Percentiles rank a stretch among this genome's conserved stretches.
Evolutionary conservation across 305 asterid species (phyloP).

Genomic region (Fraxinus xanthoxyloides): DNA sequence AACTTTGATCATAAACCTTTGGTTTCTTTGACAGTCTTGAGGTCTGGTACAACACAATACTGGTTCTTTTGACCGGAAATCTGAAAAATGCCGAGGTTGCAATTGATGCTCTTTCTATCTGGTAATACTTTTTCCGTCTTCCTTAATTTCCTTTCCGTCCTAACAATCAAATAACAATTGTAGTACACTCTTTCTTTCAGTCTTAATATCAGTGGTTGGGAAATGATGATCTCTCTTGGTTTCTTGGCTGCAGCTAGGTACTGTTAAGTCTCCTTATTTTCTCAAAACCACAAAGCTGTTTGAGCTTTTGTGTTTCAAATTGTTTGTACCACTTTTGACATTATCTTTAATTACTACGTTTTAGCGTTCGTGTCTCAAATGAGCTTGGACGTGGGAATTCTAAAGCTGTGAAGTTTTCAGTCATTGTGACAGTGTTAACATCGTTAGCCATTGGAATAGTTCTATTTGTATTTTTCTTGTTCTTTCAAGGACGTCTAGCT

Average conservation of each 20-base stretch:
- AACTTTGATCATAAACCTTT: not conserved
- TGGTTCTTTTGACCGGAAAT: constrained; percentile 58
- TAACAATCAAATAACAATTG: not conserved
- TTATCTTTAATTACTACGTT: not conserved
- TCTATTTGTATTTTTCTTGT: constrained; percentile 41
- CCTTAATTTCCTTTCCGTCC: not conserved
- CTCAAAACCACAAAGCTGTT: not conserved
- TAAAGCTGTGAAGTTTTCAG: constrained; percentile 51
- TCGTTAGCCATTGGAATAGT: constrained; percentile 46
- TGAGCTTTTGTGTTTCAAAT: not conserved
- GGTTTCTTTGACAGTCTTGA: constrained; percentile 44
- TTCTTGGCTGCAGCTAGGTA: constrained; percentile 78
- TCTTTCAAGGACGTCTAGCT: constrained; percentile 50
- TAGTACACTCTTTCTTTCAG: constrained; percentile 32
- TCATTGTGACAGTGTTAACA: constrained; percentile 38
- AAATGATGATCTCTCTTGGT: constrained; percentile 66
- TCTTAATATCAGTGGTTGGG: constrained; percentile 72
- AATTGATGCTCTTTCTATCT: constrained; percentile 67
- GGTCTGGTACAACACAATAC: constrained; percentile 64
- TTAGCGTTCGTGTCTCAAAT: constrained; percentile 66
- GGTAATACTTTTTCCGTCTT: constrained; percentile 31
- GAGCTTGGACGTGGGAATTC: constrained; percentile 66
- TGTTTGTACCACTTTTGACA: not conserved
- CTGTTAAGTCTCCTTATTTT: not conserved
- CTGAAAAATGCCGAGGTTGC: constrained; percentile 53